These are phyloP conservation scores for Craterostigma plantagineum DNA, from an alignment of 257 asterid species.

Conservation along the genomic window DNA sequence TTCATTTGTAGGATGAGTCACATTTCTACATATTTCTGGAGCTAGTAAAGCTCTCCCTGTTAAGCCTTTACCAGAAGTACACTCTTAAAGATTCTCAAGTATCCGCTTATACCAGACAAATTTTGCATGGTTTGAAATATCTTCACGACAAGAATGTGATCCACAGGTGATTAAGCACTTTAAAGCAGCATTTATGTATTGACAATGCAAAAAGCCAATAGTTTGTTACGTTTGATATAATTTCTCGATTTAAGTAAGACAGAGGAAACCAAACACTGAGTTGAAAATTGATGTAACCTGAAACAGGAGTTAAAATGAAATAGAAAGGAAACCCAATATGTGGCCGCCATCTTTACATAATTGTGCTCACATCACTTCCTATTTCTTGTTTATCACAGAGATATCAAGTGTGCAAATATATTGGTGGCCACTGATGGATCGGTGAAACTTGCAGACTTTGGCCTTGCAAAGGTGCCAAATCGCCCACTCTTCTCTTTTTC, in stretches of 20 bases:
- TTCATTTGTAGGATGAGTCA: slow-evolving; percentile 49
- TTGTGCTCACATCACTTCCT: no score
- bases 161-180: slow-evolving; percentile 50
- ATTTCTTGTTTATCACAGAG: slow-evolving; percentile 27
- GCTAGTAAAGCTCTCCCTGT: slow-evolving; percentile 82
- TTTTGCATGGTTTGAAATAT: slow-evolving; percentile 81
- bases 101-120: slow-evolving; percentile 77
- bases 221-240: no score
- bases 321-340: no score
- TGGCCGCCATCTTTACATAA: no score
- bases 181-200: no score
- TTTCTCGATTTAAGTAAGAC: no score
- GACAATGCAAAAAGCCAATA: no score
- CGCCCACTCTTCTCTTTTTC: slow-evolving; percentile 6
- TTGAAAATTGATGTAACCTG: no score
- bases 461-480: slow-evolving; percentile 73
- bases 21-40: slow-evolving; percentile 81
- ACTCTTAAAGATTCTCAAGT: slow-evolving; percentile 64
- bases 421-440: slow-evolving; percentile 75
- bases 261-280: no score
- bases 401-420: slow-evolving; percentile 88
- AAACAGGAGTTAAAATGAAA: no score
- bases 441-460: slow-evolving; percentile 97
- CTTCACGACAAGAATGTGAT: slow-evolving; percentile 70
- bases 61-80: slow-evolving; percentile 64